These are phyloP conservation scores for Stemphylium beticola DNA, from an alignment of 2,329 filamentous ascomycete genomes.

Conservation along the genomic window DNA sequence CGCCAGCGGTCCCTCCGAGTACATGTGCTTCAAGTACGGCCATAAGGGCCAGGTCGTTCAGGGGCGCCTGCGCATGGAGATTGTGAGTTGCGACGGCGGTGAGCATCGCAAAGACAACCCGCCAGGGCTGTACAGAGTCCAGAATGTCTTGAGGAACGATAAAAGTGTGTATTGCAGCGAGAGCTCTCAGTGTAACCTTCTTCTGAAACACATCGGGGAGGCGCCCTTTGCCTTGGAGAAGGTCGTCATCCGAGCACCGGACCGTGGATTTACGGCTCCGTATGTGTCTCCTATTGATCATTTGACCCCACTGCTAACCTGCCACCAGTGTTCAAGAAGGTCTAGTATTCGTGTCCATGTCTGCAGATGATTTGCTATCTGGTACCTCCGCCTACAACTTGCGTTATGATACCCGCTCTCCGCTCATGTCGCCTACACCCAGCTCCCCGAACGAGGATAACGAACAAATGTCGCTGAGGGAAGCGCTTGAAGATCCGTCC, in stretches of 20 bases:
- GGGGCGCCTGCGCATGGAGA: conserved; percentile 82
- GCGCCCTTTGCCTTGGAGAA: conserved; percentile 84
- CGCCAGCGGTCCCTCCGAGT: conserved; percentile 25
- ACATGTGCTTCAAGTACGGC: conserved; percentile 73
- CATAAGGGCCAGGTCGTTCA: conserved; percentile 86
- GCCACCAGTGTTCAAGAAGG: conserved; percentile 78
- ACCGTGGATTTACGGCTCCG: conserved; percentile 82
- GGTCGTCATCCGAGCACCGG: conserved; percentile 85
- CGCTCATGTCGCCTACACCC: conserved; percentile 34
- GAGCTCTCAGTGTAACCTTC: conserved; percentile 83
- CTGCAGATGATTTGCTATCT: conserved; percentile 73
- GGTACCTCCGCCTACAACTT: conserved; percentile 79
- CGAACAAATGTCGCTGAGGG: conserved; percentile 41
- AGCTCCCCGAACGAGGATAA: conserved; percentile 32
- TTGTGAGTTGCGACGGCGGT: conserved; percentile 88
- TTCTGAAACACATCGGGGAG: conserved; percentile 80
- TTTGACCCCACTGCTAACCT: conserved; percentile 40
- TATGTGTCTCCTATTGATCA: conserved; percentile 58
- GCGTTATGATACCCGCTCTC: conserved; percentile 55
- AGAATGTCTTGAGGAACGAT: conserved; percentile 85
- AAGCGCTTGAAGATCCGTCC: conserved; percentile 44
- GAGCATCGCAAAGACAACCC: conserved; percentile 65
- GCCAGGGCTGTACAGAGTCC: conserved; percentile 55
- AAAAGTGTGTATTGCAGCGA: conserved; percentile 88
- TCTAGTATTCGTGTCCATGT: conserved; percentile 90